These are phyloP conservation scores for Neurospora sp. DNA, from an alignment of 495 filamentous ascomycete species.

Conservation along the genomic window DNA sequence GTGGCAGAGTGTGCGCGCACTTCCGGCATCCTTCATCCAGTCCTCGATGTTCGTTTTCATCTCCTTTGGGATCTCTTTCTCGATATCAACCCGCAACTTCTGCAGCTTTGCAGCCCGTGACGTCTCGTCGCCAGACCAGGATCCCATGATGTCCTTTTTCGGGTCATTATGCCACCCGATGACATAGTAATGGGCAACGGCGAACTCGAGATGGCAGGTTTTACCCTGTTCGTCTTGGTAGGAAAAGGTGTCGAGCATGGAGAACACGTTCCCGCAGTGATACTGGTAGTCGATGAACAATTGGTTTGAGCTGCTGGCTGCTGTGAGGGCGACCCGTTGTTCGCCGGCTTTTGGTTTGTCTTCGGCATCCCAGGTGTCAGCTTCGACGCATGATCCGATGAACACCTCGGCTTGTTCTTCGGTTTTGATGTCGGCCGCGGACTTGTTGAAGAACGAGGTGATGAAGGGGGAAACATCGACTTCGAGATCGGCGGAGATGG, in stretches of 20 bases:
- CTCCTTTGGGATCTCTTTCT: neutral
- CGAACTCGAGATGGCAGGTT: conserved; percentile 17
- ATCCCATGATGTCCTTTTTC: conserved; percentile 14
- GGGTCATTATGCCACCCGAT: conserved; percentile 39
- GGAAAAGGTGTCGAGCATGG: conserved; percentile 35
- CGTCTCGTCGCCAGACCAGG: neutral
- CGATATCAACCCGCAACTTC: neutral
- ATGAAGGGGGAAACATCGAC: conserved; percentile 41
- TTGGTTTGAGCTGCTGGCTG: conserved; percentile 31
- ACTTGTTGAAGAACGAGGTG: neutral
- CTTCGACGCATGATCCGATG: conserved; percentile 29
- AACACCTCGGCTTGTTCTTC: conserved; percentile 41
- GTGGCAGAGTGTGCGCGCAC: conserved; percentile 23
- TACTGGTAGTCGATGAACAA: conserved; percentile 42
- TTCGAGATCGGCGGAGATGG: conserved; percentile 30
- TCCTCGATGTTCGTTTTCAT: neutral
- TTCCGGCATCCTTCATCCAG: neutral
- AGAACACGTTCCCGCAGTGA: conserved; percentile 43
- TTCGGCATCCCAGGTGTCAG: conserved; percentile 14
- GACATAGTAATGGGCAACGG: conserved; percentile 37
- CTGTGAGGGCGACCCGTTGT: conserved; percentile 16
- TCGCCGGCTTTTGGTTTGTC: neutral
- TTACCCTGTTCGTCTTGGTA: conserved; percentile 14
- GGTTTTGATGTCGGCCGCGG: conserved; percentile 10
- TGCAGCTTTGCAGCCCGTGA: neutral